These are phyloP conservation scores for Backusella circina DNA, from an alignment of 192 early-diverging fungal species.

Conservation along the genomic window DNA sequence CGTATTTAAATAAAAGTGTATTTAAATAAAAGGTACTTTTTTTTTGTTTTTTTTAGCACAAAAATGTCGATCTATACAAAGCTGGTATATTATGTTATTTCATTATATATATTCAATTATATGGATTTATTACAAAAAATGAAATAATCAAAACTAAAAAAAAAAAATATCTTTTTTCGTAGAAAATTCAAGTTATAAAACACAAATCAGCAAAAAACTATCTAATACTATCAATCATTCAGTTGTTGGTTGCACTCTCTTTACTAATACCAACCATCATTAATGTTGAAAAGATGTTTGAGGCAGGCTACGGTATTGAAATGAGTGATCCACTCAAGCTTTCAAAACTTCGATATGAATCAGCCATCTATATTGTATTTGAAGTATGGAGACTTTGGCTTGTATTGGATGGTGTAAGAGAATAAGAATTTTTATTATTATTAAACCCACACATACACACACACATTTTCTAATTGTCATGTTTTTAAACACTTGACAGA, in stretches of 20 bases:
- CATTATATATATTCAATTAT: background rate
- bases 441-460: too few species aligned
- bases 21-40: background rate
- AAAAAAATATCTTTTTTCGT: background rate
- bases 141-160: background rate
- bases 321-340: background rate
- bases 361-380: background rate
- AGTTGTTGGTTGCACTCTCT: background rate
- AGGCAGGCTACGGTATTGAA: background rate
- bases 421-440: background rate
- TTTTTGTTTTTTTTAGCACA: background rate
- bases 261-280: background rate
- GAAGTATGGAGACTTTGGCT: slow-evolving; percentile 8
- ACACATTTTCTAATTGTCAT: too few species aligned
- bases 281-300: background rate
- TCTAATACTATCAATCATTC: background rate
- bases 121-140: background rate
- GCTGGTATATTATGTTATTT: background rate
- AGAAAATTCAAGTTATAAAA: background rate
- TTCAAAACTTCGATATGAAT: background rate
- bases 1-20: background rate
- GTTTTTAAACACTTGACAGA: background rate
- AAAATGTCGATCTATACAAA: background rate
- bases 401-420: background rate
- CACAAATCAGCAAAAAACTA: background rate